These are phyloP conservation scores for Ziziphus jujuba DNA, from an alignment of 306 rosid genomes.

Conservation along the genomic window DNA sequence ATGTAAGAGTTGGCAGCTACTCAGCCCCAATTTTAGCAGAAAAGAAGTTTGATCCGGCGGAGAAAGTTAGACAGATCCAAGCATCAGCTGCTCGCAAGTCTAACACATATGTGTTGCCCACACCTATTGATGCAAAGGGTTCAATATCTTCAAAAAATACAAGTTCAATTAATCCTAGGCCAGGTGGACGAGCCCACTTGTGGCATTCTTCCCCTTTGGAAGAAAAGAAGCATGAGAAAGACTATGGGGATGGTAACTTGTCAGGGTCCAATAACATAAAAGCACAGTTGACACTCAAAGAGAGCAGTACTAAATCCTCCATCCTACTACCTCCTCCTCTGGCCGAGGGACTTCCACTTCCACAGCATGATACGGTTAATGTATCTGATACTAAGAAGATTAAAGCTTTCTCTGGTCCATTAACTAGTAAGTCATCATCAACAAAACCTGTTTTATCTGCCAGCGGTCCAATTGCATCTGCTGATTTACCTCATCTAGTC, in stretches of 20 bases:
- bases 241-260: slow-evolving; percentile 41
- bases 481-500: slow-evolving; percentile 38
- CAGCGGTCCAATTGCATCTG: slow-evolving; percentile 36
- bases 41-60: slow-evolving; percentile 83
- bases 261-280: slow-evolving; percentile 40
- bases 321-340: slow-evolving; percentile 65
- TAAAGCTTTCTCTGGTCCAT: slow-evolving; percentile 75
- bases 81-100: slow-evolving; percentile 49
- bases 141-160: slow-evolving; percentile 36
- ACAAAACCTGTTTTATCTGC: slow-evolving; percentile 45
- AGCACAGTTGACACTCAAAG: slow-evolving; percentile 48
- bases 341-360: slow-evolving; percentile 48
- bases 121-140: slow-evolving; percentile 65
- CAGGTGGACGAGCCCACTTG: slow-evolving; percentile 51
- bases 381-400: slow-evolving; percentile 49
- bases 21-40: slow-evolving; percentile 83
- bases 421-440: slow-evolving; percentile 54
- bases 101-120: slow-evolving; percentile 77
- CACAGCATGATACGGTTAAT: slow-evolving; percentile 44
- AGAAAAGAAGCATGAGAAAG: slow-evolving; percentile 58
- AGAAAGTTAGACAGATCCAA: slow-evolving; percentile 57
- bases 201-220: slow-evolving; percentile 83
- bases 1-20: slow-evolving; percentile 61
- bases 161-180: slow-evolving; percentile 40
- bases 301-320: slow-evolving; percentile 47